Base-by-base conservation (phyloP, 1,284 basidiomycete species). In the Pseudozyma sp. region DNA sequence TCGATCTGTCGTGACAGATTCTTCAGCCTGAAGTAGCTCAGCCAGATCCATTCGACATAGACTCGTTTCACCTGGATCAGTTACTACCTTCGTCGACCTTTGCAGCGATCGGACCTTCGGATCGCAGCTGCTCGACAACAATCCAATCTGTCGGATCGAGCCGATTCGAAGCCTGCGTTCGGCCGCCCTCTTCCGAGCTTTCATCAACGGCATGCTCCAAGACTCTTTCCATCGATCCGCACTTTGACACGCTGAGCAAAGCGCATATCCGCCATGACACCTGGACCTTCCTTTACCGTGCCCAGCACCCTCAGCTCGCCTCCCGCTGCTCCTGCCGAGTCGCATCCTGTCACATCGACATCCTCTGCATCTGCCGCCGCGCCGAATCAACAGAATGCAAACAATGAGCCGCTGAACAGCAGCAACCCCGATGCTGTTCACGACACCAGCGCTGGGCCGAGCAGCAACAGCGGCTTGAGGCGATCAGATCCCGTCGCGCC, bases 211-310 rank as follows among this genome's bases (percentile, higher is more conserved):
- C 45, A 46, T 47, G 53, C 16, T 10, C 34, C 47, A 34, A 49
- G n/a, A n/a, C 13, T 8, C n/a, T 43, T 19, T 35, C 35, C 42
- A 33, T 9, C 7, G n/a, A 29, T 17, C n/a, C 24, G 6, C 29
- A 9, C 29, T 47, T 35, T 55, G 34, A 50, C 11, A 49, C 31
- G 37, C 35, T 24, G 14, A 31, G 7, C 50, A 52, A 6, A 14
- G 14, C 13, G 5, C 7, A 9, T 30, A 17, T 14, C 42, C 31
- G 49, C 14, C 51, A 75, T 75, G 73, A 71, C 73, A 14, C 73
- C 73, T 3, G 73, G 68, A 19, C 73, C 73, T 10, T 75, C 73
- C n/a, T 75, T 64, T 35, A 65, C 51, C 34, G 48, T 65, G 56
- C 70, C 70, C 7, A 50, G 56, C 35, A 54, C 55, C 9, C 51